Percentiles rank a stretch among this genome's conserved stretches.
Conservation (phyloP, 768 basidiomycete species). For the Heimioporus sp. region DNA sequence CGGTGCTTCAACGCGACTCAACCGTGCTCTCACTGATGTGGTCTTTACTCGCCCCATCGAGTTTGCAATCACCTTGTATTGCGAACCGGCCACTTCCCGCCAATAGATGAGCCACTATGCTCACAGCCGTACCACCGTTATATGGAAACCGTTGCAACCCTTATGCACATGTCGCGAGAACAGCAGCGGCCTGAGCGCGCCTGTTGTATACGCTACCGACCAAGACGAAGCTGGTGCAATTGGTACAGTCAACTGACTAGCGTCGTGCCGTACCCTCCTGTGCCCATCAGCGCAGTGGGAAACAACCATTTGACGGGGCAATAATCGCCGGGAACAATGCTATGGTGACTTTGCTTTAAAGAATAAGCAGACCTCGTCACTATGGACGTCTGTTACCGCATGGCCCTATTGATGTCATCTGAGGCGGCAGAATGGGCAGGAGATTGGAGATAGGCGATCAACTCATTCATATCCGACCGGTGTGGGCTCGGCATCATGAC, state of each 20-base stretch:
- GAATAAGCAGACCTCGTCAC: constrained; percentile 33
- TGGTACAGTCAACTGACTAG: not conserved
- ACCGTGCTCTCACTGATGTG: not conserved
- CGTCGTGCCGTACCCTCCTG: constrained; percentile 14
- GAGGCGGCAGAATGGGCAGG: constrained; percentile 4
- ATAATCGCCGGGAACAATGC: too few species aligned
- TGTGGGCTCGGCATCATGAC: constrained; percentile 36
- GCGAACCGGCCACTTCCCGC: constrained; percentile 50
- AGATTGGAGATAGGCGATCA: not conserved
- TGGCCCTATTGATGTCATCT: constrained; percentile 35
- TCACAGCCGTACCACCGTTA: constrained; percentile 49
- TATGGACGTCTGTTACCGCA: constrained; percentile 38
- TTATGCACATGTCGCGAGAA: constrained; percentile 27
- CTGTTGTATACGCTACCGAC: constrained; percentile 5
- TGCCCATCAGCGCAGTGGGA: too few species aligned
- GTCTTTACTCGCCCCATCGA: constrained; percentile 12
- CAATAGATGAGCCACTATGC: constrained; percentile 53
- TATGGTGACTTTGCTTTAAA: too few species aligned
- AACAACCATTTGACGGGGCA: too few species aligned
- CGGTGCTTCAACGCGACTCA: constrained; percentile 6
- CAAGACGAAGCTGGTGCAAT: constrained; percentile 17
- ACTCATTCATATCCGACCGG: constrained; percentile 41
- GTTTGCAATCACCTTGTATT: constrained; percentile 45
- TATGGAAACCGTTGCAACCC: too few species aligned
- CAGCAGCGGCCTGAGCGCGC: not conserved